phyloP scores from a whole-genome alignment of 495 filamentous ascomycete genomes.

The Pseudomonodictys pantanalensis region DNA sequence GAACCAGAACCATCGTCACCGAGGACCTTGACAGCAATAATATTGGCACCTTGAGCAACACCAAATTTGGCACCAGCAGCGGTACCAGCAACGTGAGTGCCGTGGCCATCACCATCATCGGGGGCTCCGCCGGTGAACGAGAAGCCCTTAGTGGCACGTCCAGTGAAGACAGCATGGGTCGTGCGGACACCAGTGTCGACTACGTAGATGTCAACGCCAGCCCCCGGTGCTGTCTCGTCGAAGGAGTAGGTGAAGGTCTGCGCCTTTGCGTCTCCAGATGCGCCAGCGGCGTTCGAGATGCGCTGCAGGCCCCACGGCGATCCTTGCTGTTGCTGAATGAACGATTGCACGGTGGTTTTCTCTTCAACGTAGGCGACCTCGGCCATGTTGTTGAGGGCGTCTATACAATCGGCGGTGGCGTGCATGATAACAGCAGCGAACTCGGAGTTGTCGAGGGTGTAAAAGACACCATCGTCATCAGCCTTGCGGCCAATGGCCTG shows the following conservation, averaged over 20 bases:
- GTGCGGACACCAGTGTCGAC: conserved; percentile 51
- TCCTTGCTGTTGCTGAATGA: conserved; percentile 24
- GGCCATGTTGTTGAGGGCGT: conserved; percentile 40
- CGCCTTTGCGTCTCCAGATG: conserved; percentile 24
- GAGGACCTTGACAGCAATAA: conserved; percentile 46
- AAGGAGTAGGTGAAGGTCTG: conserved; percentile 47
- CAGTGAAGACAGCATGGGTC: conserved; percentile 45
- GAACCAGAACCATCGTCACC: conserved; percentile 39
- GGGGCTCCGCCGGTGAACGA: conserved; percentile 32
- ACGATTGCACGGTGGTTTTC: conserved; percentile 14
- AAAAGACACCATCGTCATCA: conserved; percentile 33
- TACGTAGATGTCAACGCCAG: conserved; percentile 52
- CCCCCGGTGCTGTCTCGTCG: conserved; percentile 39
- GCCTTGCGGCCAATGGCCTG: background rate
- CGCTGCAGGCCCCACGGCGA: conserved; percentile 54
- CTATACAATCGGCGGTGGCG: conserved; percentile 41
- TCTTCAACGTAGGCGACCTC: conserved; percentile 45
- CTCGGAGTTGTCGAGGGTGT: conserved; percentile 46
- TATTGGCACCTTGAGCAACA: conserved; percentile 43
- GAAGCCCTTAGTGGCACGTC: conserved; percentile 45
- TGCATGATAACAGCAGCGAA: conserved; percentile 48
- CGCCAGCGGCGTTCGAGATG: conserved; percentile 41
- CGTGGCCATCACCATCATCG: conserved; percentile 48
- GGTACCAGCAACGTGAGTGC: conserved; percentile 46
- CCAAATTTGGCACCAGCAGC: conserved; percentile 41